A percentile compares a stretch with the other conserved stretches of the same genome.
These are phyloP conservation scores for Neocatenulostroma microsporum DNA, from an alignment of 2,329 filamentous ascomycete species.

Conservation along the genomic window DNA sequence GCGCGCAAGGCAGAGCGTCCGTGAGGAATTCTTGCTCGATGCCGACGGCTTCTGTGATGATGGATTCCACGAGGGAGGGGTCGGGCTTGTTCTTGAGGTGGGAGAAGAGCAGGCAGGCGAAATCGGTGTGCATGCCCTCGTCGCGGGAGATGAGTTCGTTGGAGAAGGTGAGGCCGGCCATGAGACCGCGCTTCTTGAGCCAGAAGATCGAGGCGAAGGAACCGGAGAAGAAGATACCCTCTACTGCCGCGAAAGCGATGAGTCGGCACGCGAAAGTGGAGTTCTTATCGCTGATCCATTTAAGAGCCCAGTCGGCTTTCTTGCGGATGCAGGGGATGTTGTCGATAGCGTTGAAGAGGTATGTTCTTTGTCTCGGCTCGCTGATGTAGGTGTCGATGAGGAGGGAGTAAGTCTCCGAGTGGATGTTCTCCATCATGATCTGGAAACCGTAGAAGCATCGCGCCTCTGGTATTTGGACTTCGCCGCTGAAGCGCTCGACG, in stretches of 20 bases:
- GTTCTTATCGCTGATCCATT: slow-evolving; percentile 88
- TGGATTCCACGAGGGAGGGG: slow-evolving; percentile 70
- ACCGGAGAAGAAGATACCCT: slow-evolving; percentile 99
- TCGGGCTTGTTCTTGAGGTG: slow-evolving; percentile 86
- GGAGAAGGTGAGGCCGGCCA: slow-evolving; percentile 97
- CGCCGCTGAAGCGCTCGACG: slow-evolving; percentile 91
- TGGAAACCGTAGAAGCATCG: slow-evolving; percentile 99
- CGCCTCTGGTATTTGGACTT: slow-evolving; percentile 95
- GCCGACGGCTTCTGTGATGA: slow-evolving; percentile 86
- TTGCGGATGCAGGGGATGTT: slow-evolving; percentile 97
- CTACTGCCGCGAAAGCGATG: slow-evolving; percentile 92
- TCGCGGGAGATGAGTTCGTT: slow-evolving; percentile 99
- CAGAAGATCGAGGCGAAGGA: slow-evolving; percentile 99
- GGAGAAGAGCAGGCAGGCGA: slow-evolving; percentile 95
- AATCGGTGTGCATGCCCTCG: slow-evolving; percentile 98
- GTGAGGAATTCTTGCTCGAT: slow-evolving; percentile 99
- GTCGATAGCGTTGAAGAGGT: slow-evolving; percentile 97
- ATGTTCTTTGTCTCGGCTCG: slow-evolving; percentile 85
- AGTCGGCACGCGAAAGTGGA: slow-evolving; percentile 94
- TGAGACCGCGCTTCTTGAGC: slow-evolving; percentile 99
- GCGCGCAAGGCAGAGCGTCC: slow-evolving; percentile 82
- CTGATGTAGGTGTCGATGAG: slow-evolving; percentile 99
- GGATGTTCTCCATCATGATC: slow-evolving; percentile 99
- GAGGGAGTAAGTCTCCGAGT: slow-evolving; percentile 98
- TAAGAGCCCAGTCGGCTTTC: slow-evolving; percentile 97